Evolutionary conservation across 2,329 filamentous ascomycete genomes (phyloP), one percentile per base, ranked within the genome.

Genomic region (Furcasterigmium sp.): DNA sequence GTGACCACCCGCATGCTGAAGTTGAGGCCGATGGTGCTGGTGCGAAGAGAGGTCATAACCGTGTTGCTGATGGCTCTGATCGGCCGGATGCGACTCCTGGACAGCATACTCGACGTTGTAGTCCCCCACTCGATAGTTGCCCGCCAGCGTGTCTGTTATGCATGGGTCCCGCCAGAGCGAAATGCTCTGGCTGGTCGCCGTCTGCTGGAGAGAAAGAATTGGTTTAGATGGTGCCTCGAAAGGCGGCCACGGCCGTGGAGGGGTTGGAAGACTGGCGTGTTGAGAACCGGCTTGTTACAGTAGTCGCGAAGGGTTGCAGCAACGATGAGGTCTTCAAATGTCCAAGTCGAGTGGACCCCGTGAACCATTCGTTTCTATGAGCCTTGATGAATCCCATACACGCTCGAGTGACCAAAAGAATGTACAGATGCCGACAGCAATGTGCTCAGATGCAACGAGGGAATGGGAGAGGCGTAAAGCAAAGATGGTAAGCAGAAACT

Each of bases 161-260:
- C 80, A 85, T 85, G 76, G 80, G 79, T 80, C 76, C 80, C 80
- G 80, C 82, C 82, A 85, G 82, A 85, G 81, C 82, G 75, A 76
- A 69, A 72, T 80, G 81, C 82, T 78, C 82, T 82, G 79, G 80
- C 82, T 81, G 81, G 76, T 74, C 76, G 76, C 78, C 72, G 77
- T 73, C 67, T 65, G 75, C 70, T 77, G 76, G 60, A 78, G 71
- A 61, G 76, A 75, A 67, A 78, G 68, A 73, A 77, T 78, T 71
- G 70, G 72, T 62, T 66, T 60, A 58, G 63, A 61, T 56, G 65
- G 66, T 66, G 72, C 75, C 75, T 73, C 72, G 64, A 60, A 64
- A 72, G 75, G 73, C 73, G 72, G 65, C 62, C 60, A 63, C 61
- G 62, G 43, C 29, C 43, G 37, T 42, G 46, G 41, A 15, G 43